These are phyloP conservation scores for Ziziphus jujuba DNA, from an alignment of 306 rosid species.

Conservation along the genomic window DNA sequence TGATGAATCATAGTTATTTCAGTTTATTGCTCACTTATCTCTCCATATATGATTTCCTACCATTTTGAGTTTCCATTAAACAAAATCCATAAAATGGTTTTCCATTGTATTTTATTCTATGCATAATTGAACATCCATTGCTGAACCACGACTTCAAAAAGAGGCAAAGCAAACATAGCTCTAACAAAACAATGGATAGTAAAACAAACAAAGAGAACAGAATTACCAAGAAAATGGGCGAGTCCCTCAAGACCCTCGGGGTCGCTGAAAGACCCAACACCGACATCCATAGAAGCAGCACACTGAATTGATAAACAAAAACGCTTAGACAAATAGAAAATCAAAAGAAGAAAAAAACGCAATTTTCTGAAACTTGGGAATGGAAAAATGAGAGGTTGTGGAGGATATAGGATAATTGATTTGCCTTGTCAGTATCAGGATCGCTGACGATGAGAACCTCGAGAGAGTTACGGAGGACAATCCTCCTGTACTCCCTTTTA, in stretches of 20 bases:
- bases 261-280: constrained; percentile 82
- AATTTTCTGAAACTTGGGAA: not conserved
- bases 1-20: too few species aligned
- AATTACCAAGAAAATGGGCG: constrained; percentile 89
- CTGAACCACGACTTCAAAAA: too few species aligned
- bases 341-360: not conserved
- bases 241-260: constrained; percentile 92
- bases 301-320: constrained; percentile 42
- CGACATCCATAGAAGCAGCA: constrained; percentile 95
- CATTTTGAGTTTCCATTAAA: too few species aligned
- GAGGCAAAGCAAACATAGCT: not conserved
- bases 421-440: constrained; percentile 90
- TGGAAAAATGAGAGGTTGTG: not conserved
- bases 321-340: not conserved
- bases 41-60: too few species aligned
- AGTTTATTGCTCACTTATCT: too few species aligned
- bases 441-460: constrained; percentile 78
- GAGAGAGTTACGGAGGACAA: constrained; percentile 73
- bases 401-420: not conserved
- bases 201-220: not conserved
- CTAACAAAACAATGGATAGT: not conserved
- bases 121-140: too few species aligned
- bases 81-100: too few species aligned
- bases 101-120: too few species aligned
- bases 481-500: constrained; percentile 68